phyloP scores from a whole-genome alignment of 2,329 filamentous ascomycete genomes.

The Macrophomina phaseolina region DNA sequence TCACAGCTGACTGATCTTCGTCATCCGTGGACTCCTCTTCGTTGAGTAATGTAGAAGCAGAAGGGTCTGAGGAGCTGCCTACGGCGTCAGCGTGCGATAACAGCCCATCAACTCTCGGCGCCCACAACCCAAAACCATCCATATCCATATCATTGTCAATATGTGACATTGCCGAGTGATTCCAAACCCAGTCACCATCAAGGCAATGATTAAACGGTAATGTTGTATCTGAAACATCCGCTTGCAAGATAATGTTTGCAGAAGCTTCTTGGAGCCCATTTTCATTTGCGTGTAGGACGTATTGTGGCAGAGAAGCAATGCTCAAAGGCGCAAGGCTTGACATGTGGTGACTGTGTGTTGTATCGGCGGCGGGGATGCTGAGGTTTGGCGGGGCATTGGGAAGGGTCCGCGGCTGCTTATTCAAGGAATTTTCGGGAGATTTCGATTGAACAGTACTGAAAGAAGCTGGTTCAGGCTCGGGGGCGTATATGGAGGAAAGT shows the following conservation, averaged over 20 bases:
- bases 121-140: background rate
- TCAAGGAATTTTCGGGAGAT: background rate
- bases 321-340: background rate
- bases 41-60: background rate
- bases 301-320: background rate
- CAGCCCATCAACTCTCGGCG: background rate
- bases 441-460: background rate
- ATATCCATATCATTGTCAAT: background rate
- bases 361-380: background rate
- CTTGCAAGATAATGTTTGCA: background rate
- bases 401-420: background rate
- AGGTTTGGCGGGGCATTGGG: background rate
- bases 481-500: background rate
- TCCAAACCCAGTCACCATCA: conserved; percentile 11
- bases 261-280: background rate
- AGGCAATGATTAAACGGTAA: conserved; percentile 1
- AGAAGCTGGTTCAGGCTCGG: background rate
- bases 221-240: background rate
- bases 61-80: background rate
- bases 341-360: background rate
- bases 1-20: conserved; percentile 10
- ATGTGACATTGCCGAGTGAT: background rate
- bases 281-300: background rate
- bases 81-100: background rate
- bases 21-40: conserved; percentile 12